Conservation (phyloP, 495 filamentous ascomycete species). For the Tuber indicum region DNA sequence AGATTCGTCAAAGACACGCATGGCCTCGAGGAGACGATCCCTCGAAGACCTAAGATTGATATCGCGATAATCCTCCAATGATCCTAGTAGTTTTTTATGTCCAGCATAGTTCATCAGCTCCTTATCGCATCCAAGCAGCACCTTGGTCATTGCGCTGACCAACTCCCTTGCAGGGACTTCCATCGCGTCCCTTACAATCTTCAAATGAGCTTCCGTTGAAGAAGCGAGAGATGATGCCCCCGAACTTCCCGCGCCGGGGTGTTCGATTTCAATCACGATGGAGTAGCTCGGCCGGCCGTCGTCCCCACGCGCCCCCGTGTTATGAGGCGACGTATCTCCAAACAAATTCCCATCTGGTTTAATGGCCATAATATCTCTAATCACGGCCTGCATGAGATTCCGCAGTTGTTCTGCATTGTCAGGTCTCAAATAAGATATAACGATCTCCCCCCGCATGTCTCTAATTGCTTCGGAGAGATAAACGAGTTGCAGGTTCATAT, state of each 20-base stretch:
- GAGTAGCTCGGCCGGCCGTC: slow-evolving; percentile 11
- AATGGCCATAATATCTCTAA: slow-evolving; percentile 47
- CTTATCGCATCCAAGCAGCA: slow-evolving; percentile 47
- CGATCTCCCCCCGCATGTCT: slow-evolving; percentile 53
- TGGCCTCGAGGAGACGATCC: slow-evolving; percentile 28
- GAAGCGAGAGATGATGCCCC: slow-evolving; percentile 21
- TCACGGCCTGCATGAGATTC: slow-evolving; percentile 51
- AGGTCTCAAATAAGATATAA: slow-evolving; percentile 49
- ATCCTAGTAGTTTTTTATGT: slow-evolving; percentile 45
- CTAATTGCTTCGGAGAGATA: slow-evolving; percentile 52
- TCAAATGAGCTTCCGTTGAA: slow-evolving; percentile 22
- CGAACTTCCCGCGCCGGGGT: background rate
- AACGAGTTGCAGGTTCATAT: slow-evolving; percentile 46
- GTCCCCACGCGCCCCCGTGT: background rate
- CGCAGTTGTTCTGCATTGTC: slow-evolving; percentile 48
- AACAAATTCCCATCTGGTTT: slow-evolving; percentile 48
- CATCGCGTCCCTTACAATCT: slow-evolving; percentile 45
- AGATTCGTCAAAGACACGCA: slow-evolving; percentile 44
- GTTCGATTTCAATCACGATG: slow-evolving; percentile 44
- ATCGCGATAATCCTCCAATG: background rate
- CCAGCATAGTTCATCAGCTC: slow-evolving; percentile 50
- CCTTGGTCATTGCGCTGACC: slow-evolving; percentile 46
- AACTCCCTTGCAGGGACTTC: slow-evolving; percentile 47
- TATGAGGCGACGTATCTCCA: slow-evolving; percentile 19
- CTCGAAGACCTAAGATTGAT: slow-evolving; percentile 39